These are phyloP conservation scores for Parastagonospora nodorum DNA, from an alignment of 2,329 filamentous ascomycete genomes.

Conservation along the genomic window DNA sequence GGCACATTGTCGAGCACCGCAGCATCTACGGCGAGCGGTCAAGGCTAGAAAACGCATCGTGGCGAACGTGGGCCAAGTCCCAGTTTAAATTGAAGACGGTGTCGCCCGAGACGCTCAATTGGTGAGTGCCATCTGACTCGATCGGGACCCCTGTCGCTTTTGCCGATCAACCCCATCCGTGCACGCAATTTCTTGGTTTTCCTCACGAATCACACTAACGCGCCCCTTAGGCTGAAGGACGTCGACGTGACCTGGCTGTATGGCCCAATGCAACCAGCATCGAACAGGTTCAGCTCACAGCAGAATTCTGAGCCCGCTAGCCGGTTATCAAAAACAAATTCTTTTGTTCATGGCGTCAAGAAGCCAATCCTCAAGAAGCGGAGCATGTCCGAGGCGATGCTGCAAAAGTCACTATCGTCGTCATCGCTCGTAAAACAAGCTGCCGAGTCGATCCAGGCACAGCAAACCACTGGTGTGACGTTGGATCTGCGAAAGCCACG, in stretches of 20 bases:
- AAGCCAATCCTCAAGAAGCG: conserved; percentile 97
- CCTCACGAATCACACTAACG: conserved; percentile 34
- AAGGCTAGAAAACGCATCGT: conserved; percentile 91
- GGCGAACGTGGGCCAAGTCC: conserved; percentile 94
- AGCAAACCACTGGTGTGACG: conserved; percentile 65
- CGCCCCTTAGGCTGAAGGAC: conserved; percentile 78
- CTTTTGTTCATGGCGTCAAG: conserved; percentile 68
- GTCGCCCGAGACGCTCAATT: conserved; percentile 89
- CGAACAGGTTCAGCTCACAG: conserved; percentile 58
- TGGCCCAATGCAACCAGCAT: conserved; percentile 81
- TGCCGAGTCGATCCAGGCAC: conserved; percentile 81
- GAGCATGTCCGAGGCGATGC: conserved; percentile 93
- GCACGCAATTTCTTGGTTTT: conserved; percentile 21
- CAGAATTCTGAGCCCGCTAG: conserved; percentile 58
- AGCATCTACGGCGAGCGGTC: conserved; percentile 80
- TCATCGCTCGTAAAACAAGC: conserved; percentile 90
- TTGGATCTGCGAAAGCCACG: conserved; percentile 57
- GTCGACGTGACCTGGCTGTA: conserved; percentile 98
- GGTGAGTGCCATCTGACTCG: conserved; percentile 62
- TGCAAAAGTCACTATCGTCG: conserved; percentile 84
- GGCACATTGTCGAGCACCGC: conserved; percentile 82
- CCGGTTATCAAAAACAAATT: conserved; percentile 65
- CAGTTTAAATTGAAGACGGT: conserved; percentile 87
- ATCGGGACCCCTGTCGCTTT: conserved; percentile 27
- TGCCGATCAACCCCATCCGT: conserved; percentile 37